phyloP scores from a whole-genome alignment of 1,284 basidiomycete species.

The Ceratobasidium sp. region DNA sequence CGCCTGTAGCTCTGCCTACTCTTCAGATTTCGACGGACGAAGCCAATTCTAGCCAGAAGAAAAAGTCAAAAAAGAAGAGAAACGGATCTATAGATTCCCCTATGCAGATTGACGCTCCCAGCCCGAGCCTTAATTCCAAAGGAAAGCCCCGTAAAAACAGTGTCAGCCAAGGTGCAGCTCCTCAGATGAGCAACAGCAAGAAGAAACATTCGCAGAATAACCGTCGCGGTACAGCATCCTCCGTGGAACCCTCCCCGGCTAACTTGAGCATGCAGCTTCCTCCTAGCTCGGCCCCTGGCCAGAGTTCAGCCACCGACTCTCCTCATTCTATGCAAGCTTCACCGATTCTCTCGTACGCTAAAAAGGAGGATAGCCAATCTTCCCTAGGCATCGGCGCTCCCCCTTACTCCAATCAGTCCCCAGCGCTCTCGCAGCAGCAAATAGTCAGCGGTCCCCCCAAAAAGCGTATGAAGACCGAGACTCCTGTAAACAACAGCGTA shows the following conservation, averaged over 20 bases:
- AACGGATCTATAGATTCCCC: conserved; percentile 11
- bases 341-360: conserved; percentile 1
- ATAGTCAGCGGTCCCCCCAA: conserved; percentile 25
- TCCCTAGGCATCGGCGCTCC: conserved; percentile 22
- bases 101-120: conserved; percentile 33
- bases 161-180: conserved; percentile 11
- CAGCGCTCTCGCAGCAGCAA: conserved; percentile 11
- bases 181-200: conserved; percentile 16
- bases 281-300: not conserved
- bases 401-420: conserved; percentile 11
- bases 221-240: conserved; percentile 30
- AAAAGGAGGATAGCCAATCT: conserved; percentile 16
- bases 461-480: conserved; percentile 37
- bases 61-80: conserved; percentile 35
- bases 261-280: conserved; percentile 10
- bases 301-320: conserved; percentile 9
- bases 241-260: conserved; percentile 29
- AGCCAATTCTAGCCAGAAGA: conserved; percentile 21
- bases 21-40: conserved; percentile 3
- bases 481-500: conserved; percentile 6
- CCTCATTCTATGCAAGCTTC: conserved; percentile 35
- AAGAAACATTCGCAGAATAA: conserved; percentile 22
- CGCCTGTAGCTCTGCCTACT: conserved; percentile 4
- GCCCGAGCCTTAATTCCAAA: conserved; percentile 15
- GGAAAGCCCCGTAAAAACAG: conserved; percentile 30